A percentile compares a stretch with the other conserved stretches of the same genome.
These are phyloP conservation scores for Lanmaoa pseudosensibilis DNA, from an alignment of 768 basidiomycete genomes.

Conservation along the genomic window DNA sequence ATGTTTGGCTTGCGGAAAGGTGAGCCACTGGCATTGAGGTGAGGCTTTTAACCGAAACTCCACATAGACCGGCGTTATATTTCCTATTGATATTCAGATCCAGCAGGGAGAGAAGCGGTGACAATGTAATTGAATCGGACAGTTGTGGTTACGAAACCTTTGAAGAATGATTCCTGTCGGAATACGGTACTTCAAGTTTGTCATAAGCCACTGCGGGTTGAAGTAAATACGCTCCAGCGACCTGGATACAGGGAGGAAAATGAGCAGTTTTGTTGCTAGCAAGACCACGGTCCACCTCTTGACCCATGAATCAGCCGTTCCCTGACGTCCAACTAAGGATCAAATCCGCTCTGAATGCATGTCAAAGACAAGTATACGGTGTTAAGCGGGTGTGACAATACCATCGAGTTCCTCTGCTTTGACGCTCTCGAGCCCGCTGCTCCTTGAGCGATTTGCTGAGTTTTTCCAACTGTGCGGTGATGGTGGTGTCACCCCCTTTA, in stretches of 20 bases:
- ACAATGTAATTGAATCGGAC: no score
- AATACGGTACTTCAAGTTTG: neutral
- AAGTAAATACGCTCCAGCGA: neutral
- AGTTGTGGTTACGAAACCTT: neutral
- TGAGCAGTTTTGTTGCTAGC: neutral
- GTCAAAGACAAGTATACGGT: constrained; percentile 1
- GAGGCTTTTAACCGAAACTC: neutral
- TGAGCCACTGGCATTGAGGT: neutral
- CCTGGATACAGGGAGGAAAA: neutral
- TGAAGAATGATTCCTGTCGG: neutral
- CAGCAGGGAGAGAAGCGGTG: neutral
- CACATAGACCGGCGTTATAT: neutral
- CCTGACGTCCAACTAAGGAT: neutral
- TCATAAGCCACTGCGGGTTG: neutral
- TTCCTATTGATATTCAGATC: neutral
- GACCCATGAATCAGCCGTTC: neutral
- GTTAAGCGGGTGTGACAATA: neutral
- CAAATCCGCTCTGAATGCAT: neutral
- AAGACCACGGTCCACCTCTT: neutral
- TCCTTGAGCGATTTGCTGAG: constrained; percentile 52
- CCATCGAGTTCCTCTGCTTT: constrained; percentile 6
- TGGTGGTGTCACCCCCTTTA: constrained; percentile 53
- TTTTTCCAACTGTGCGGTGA: constrained; percentile 61
- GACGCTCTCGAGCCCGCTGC: constrained; percentile 36
- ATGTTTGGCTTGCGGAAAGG: neutral